A percentile compares a stretch with the other conserved stretches of the same genome.
phyloP scores from a whole-genome alignment of 2,329 filamentous ascomycete species.

The Sarocladium kiliense region DNA sequence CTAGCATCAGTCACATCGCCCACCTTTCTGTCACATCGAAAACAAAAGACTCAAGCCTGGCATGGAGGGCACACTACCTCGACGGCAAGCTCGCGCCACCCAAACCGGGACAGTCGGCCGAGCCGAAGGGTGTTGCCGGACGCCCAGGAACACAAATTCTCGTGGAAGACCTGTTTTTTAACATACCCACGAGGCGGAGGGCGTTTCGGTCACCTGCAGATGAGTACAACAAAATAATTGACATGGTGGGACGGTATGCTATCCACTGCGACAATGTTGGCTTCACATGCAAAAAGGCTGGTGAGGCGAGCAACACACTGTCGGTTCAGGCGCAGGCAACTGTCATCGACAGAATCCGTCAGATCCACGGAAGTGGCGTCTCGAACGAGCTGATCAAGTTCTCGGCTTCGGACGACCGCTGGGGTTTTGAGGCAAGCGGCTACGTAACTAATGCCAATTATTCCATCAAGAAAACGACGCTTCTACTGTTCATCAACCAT shows the following conservation, averaged over 20 bases:
- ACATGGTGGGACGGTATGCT: conserved; percentile 88
- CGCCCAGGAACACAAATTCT: conserved; percentile 90
- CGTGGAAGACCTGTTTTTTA: conserved; percentile 96
- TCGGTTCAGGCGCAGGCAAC: conserved; percentile 70
- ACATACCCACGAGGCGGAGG: conserved; percentile 78
- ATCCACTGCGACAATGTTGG: conserved; percentile 87
- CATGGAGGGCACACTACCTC: conserved; percentile 85
- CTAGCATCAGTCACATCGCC: conserved; percentile 97
- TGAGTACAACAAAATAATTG: conserved; percentile 96
- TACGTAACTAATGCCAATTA: conserved; percentile 93
- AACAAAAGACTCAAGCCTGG: conserved; percentile 79
- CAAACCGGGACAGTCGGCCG: conserved; percentile 81
- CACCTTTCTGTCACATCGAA: conserved; percentile 94
- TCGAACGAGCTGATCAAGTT: conserved; percentile 86
- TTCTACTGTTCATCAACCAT: conserved; percentile 95
- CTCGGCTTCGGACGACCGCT: conserved; percentile 64
- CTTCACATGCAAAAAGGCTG: conserved; percentile 95
- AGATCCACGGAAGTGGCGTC: conserved; percentile 78
- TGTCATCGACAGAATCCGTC: conserved; percentile 77
- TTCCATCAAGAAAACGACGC: conserved; percentile 79
- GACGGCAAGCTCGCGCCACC: conserved; percentile 74
- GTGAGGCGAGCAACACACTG: conserved; percentile 77
- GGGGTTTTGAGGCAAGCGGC: conserved; percentile 78
- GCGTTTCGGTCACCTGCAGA: conserved; percentile 90
- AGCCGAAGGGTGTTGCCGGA: conserved; percentile 84